These are phyloP conservation scores for Picochlorum sp. DNA, from an alignment of 139 green algal genomes.

Conservation along the genomic window DNA sequence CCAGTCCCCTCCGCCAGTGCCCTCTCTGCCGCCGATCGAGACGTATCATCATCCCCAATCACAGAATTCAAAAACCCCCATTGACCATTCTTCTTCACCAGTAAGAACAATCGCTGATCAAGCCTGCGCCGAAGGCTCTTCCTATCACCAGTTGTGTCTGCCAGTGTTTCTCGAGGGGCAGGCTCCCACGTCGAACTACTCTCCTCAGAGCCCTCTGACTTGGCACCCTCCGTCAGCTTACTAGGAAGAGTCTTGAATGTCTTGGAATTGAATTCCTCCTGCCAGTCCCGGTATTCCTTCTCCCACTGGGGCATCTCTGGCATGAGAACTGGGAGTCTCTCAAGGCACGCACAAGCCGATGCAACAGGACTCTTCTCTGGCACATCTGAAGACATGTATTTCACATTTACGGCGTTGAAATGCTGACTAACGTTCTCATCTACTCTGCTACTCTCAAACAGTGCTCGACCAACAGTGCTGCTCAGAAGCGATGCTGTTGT, in stretches of 20 bases:
- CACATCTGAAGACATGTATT: neutral
- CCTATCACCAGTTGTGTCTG: constrained; percentile 21
- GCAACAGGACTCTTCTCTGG: neutral
- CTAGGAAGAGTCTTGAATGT: constrained; percentile 10
- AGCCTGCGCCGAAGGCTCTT: constrained; percentile 23
- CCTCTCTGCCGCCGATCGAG: constrained; percentile 29
- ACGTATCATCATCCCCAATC: constrained; percentile 26
- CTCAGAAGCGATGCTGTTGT: no score
- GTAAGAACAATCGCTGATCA: constrained; percentile 39
- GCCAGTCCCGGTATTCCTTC: constrained; percentile 17
- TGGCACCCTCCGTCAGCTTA: constrained; percentile 12
- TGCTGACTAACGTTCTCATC: no score
- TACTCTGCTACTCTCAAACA: no score
- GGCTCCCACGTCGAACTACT: constrained; percentile 17
- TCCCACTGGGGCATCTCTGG: constrained; percentile 24
- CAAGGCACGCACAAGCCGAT: constrained; percentile 16
- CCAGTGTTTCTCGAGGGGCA: constrained; percentile 20
- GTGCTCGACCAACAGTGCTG: no score
- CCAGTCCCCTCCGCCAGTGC: constrained; percentile 23
- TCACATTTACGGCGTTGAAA: no score
- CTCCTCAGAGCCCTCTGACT: neutral
- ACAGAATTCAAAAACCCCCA: constrained; percentile 7
- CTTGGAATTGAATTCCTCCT: neutral
- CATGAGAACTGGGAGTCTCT: constrained; percentile 31
- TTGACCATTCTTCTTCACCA: constrained; percentile 22